phyloP scores from a whole-genome alignment of 2,329 filamentous ascomycete species.

The Xylariaceae sp. region DNA sequence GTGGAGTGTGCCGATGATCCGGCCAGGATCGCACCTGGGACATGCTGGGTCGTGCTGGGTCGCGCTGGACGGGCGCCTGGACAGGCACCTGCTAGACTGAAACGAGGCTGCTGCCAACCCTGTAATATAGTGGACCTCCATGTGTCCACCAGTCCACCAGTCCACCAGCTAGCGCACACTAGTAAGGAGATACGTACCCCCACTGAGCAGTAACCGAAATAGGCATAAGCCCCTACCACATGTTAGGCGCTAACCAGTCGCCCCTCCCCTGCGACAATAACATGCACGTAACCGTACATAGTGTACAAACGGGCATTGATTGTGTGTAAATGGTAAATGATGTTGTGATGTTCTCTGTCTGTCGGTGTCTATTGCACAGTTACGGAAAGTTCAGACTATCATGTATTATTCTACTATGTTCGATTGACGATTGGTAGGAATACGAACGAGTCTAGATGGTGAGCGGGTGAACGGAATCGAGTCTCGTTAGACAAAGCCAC shows the following conservation, averaged over 20 bases:
- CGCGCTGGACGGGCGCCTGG: background rate
- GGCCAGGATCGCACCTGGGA: slow-evolving; percentile 13
- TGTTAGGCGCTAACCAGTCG: background rate
- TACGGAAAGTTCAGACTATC: too few species aligned
- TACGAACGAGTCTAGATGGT: too few species aligned
- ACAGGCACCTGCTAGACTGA: background rate
- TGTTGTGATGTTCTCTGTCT: too few species aligned
- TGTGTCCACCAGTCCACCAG: background rate
- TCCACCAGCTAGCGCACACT: background rate
- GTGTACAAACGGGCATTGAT: background rate
- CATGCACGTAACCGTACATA: background rate
- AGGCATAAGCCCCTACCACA: background rate
- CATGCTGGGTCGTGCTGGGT: too few species aligned
- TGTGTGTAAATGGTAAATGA: too few species aligned
- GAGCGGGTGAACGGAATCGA: too few species aligned
- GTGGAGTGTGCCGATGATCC: slow-evolving; percentile 20
- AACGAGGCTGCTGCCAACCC: background rate
- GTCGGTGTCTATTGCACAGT: too few species aligned
- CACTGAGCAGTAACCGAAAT: background rate
- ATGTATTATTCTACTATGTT: too few species aligned
- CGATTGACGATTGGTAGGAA: too few species aligned
- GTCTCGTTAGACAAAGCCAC: too few species aligned
- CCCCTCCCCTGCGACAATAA: background rate
- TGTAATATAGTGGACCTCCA: background rate
- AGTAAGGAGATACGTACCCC: background rate